Base-by-base conservation (phyloP, 176 grass and related monocot genomes). In the bread wheat (Triticum aestivum) region DNA sequence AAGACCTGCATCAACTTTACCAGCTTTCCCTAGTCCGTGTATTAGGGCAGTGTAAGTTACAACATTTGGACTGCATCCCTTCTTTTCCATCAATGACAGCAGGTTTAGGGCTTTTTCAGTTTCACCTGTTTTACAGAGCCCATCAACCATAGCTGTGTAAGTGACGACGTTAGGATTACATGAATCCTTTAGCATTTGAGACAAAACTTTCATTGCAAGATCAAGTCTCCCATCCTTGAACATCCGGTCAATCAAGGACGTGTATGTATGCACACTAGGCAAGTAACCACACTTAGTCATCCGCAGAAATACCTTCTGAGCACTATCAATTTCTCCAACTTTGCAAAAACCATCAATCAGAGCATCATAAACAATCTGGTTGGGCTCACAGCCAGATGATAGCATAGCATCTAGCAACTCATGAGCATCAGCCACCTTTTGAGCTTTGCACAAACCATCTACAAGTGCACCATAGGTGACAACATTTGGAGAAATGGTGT, bases 131-230 rank as follows among this genome's bases (percentile, higher is more conserved):
- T 73, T 94, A 83, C 97, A 96, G 67, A 99, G 94, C 44, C 97
- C 97, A 84, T 93, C 92, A 76, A 96, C 89, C 97, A 99, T 96
- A 79, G 93, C 94, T 74, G 97, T 99, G 68, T 99, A 99, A 73
- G 94, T 99, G 51, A 99, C 66, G 18, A 99, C 97, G 67, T 99
- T 99, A 78, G 94, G 97, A 82, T 63, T 87, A 89, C 92, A 96
- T 77, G 94, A 93, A 83, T 82, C 90, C 73, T 96, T 88, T 67
- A 96, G 81, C 94, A 99, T 99, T 90, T 92, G 91, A 45, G 97
- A 95, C 14, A 96, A 88, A 82, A 94, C 89, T 88, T 99, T 94
- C 66, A 99, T 83, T 11, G 94, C 97, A 88, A 99, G 97, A 94
- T 99, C 97, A 86, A 91, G 86, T 75, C 94, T 96, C 82, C 86